Evolutionary conservation across 2,329 filamentous ascomycete species (phyloP).

Genomic region (Teratosphaeria gauchensis): DNA sequence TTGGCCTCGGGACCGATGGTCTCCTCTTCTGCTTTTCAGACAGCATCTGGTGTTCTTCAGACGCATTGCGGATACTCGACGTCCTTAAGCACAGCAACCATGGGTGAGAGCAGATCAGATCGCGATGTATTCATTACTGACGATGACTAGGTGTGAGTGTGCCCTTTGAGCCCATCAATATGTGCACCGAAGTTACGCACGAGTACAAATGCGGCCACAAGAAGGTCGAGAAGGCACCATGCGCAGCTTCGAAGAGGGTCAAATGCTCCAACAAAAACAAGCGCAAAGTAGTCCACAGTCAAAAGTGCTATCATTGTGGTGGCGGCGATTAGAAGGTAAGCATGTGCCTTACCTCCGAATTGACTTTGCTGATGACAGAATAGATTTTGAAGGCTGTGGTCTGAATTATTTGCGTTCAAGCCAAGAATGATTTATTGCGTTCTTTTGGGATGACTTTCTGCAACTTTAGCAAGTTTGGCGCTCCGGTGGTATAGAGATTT

Average conservation of each 20-base stretch:
- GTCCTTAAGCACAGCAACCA: background rate
- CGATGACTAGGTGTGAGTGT: background rate
- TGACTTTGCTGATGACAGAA: background rate
- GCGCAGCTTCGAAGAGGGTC: constrained; percentile 37
- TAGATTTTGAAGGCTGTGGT: background rate
- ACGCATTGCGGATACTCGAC: background rate
- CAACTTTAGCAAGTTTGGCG: background rate
- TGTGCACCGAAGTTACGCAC: constrained; percentile 41
- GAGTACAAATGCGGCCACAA: constrained; percentile 37
- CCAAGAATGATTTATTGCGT: background rate
- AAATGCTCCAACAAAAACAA: constrained; percentile 32
- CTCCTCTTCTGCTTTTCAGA: background rate
- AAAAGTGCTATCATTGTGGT: constrained; percentile 38
- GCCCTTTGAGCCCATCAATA: constrained; percentile 12
- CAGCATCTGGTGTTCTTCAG: background rate
- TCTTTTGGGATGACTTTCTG: background rate
- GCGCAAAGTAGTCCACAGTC: constrained; percentile 38
- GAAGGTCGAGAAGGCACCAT: constrained; percentile 33
- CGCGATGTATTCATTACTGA: background rate
- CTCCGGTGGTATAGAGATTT: background rate
- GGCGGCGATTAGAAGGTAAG: constrained; percentile 21
- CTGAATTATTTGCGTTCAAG: background rate
- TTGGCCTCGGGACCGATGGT: background rate
- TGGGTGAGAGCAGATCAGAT: background rate
- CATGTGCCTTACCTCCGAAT: background rate